Evolutionary conservation across 768 basidiomycete genomes (phyloP).

Genomic region (Rhizopogon vinicolor): DNA sequence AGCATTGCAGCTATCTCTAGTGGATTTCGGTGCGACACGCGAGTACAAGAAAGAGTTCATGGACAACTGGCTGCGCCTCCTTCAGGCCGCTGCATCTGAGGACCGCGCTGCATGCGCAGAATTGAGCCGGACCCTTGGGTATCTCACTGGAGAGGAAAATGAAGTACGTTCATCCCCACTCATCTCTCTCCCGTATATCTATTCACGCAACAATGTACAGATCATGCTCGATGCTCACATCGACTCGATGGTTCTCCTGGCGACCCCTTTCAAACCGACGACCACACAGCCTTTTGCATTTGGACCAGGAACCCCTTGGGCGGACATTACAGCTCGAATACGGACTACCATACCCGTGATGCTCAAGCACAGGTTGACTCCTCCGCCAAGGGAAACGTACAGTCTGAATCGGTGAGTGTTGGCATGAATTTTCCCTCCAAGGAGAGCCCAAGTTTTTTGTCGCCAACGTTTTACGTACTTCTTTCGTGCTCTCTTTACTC

Average conservation of each 20-base stretch:
- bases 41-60: slow-evolving; percentile 85
- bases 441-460: too few relatives aligned
- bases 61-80: slow-evolving; percentile 79
- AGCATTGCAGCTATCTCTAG: slow-evolving; percentile 44
- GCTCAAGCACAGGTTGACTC: slow-evolving; percentile 83
- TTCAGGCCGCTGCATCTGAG: slow-evolving; percentile 70
- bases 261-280: slow-evolving; percentile 71
- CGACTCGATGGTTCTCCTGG: slow-evolving; percentile 77
- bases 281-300: slow-evolving; percentile 78
- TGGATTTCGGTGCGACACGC: slow-evolving; percentile 95
- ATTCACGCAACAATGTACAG: slow-evolving; percentile 23
- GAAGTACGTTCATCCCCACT: slow-evolving; percentile 41
- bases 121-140: slow-evolving; percentile 80
- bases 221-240: slow-evolving; percentile 86
- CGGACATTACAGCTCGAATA: slow-evolving; percentile 71
- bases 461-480: too few relatives aligned
- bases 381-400: slow-evolving; percentile 93
- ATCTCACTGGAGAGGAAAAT: slow-evolving; percentile 85
- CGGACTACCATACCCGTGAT: slow-evolving; percentile 83
- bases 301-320: slow-evolving; percentile 61
- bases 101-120: slow-evolving; percentile 64
- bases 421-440: too few relatives aligned
- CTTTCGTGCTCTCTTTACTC: too few relatives aligned
- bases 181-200: not conserved
- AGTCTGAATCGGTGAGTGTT: slow-evolving; percentile 75